phyloP scores from a whole-genome alignment of 1,284 basidiomycete species.

The Microbotryum saponariae region DNA sequence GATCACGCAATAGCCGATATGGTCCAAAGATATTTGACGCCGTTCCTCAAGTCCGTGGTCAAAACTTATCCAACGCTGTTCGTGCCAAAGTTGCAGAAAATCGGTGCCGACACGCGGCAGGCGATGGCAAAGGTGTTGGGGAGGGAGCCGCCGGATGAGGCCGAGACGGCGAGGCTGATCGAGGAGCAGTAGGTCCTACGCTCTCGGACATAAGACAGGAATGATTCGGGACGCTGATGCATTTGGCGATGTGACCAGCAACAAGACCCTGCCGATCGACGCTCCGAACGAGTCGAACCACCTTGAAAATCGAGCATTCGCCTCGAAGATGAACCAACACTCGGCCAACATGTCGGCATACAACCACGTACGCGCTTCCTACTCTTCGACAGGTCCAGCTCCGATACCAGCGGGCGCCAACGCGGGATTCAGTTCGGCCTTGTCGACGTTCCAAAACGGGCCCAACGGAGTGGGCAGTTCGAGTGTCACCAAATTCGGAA shows the following conservation, averaged over 20 bases:
- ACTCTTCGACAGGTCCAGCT: background rate
- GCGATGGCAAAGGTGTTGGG: conserved; percentile 20
- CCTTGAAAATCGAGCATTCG: background rate
- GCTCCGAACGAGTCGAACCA: background rate
- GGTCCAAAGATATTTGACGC: conserved; percentile 11
- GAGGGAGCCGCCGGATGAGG: conserved; percentile 10
- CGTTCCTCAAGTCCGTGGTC: conserved; percentile 15
- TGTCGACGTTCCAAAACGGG: conserved; percentile 1
- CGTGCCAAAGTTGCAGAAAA: conserved; percentile 23
- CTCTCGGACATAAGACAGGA: background rate
- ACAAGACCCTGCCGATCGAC: conserved; percentile 12
- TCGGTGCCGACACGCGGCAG: conserved; percentile 13
- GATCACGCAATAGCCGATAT: conserved; percentile 1
- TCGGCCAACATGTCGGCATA: background rate
- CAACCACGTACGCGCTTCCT: background rate
- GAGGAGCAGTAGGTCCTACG: conserved; percentile 11
- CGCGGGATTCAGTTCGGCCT: conserved; percentile 20
- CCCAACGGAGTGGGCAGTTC: no score
- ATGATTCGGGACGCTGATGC: background rate
- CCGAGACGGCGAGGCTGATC: conserved; percentile 3
- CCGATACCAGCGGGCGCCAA: conserved; percentile 10
- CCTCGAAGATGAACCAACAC: background rate
- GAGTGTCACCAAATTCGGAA: background rate
- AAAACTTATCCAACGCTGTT: conserved; percentile 18
- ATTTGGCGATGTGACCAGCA: background rate